Conservation (phyloP, 1,284 basidiomycete genomes). For the Wallemia hederae region DNA sequence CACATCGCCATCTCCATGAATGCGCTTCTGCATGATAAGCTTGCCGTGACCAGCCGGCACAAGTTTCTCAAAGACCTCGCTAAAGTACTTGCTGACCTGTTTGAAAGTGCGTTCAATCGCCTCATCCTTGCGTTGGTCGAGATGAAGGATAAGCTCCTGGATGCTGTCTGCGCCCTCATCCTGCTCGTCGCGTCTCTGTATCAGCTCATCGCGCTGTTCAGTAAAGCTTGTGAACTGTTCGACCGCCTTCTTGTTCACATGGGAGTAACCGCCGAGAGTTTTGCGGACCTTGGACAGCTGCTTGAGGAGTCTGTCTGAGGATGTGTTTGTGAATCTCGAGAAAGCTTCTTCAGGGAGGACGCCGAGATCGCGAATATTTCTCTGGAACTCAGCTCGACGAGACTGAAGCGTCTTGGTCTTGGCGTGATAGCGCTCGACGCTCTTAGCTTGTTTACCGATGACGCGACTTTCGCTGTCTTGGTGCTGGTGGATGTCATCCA, state of each 20-base stretch:
- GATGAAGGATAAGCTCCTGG: conserved; percentile 69
- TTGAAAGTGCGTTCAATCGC: conserved; percentile 95
- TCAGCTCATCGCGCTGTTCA: conserved; percentile 74
- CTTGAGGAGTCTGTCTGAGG: conserved; percentile 58
- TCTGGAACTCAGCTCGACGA: conserved; percentile 72
- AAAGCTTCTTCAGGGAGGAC: conserved; percentile 93
- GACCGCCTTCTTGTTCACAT: conserved; percentile 98
- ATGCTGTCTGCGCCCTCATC: conserved; percentile 70
- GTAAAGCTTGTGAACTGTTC: conserved; percentile 96
- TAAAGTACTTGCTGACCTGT: conserved; percentile 87
- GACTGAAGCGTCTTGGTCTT: conserved; percentile 58
- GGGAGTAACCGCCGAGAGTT: conserved; percentile 73
- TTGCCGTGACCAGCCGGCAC: conserved; percentile 76
- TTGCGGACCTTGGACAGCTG: conserved; percentile 73
- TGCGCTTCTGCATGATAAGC: conserved; percentile 65
- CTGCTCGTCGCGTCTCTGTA: conserved; percentile 60
- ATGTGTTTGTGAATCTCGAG: conserved; percentile 62
- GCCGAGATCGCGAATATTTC: conserved; percentile 81
- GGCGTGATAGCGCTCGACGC: conserved; percentile 68
- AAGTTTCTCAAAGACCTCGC: conserved; percentile 88
- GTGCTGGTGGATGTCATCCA: conserved; percentile 29
- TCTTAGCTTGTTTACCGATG: conserved; percentile 73
- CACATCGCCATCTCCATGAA: conserved; percentile 36
- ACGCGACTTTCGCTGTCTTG: conserved; percentile 59
- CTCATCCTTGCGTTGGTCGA: conserved; percentile 92